Base-by-base conservation (phyloP, 202 grass and related monocot species). In the Eragrostis tef region DNA sequence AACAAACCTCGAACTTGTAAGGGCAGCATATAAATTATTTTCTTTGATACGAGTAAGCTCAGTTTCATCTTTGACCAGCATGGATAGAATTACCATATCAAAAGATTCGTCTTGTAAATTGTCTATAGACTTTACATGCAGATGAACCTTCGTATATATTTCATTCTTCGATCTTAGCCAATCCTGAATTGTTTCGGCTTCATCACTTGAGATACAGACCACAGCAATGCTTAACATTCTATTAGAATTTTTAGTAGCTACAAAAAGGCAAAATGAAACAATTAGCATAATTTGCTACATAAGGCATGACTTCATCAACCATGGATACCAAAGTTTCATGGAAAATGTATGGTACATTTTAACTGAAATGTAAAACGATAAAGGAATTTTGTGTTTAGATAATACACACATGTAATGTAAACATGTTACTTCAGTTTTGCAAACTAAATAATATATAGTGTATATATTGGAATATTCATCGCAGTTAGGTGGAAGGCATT, bases 1-100 rank as follows among this genome's bases (percentile, higher is more conserved):
- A 67, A 67, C 31, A 74, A 21, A 74, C 71, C 71, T 74, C 20
- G 71, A 13, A 42, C 71, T 42, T 43, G 19, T 58, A 39, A 74
- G 51, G 13, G 31, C 71, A 13, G 36, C 71, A 74, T 74, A 58
- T 56, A 58, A 42, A 58, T 74, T 74, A 16, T 57, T 74, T 42
- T 22, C 0, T 14, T 58, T 22, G 3, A 58, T 13, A 16, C 10
- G 11, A 2, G 14, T 3, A 58, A 74, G 31, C 31, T 57, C 17
- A 21, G 19, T 3, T 5, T 74, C 6, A 42, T 74, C 31, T 12
- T 36, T 19, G 42, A 43, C 17, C 1, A 74, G 4, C 53, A 56
- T 4, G 22, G 31, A 58, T 3, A 74, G 36, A 16, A 76, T 62
- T 24, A 62, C 15, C 21, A 62, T 7, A 76, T 76, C 73, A 62